Conservation (phyloP, 441 rosid species). For the Eruca vesicaria region DNA sequence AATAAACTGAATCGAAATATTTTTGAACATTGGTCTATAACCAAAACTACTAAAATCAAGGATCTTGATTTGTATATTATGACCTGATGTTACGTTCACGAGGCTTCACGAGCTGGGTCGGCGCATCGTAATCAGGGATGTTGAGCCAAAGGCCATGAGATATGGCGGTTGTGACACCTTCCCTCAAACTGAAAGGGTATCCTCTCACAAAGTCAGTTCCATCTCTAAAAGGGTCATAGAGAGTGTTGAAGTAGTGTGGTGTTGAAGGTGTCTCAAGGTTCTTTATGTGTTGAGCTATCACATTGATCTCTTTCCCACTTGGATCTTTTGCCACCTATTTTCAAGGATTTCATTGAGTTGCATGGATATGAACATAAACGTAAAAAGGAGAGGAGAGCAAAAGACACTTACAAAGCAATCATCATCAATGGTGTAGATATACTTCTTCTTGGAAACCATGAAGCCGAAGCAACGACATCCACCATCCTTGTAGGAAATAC, state of each 20-base stretch:
- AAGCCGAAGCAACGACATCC: constrained; percentile 40
- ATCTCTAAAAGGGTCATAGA: constrained; percentile 37
- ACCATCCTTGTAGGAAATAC: constrained; percentile 38
- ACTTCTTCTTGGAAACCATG: constrained; percentile 33
- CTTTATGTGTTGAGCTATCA: constrained; percentile 35
- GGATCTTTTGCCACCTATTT: constrained; percentile 40
- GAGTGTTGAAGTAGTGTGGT: constrained; percentile 37
- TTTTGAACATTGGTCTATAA: background rate
- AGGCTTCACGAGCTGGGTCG: constrained; percentile 38
- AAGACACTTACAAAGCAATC: constrained; percentile 35
- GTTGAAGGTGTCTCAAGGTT: constrained; percentile 39
- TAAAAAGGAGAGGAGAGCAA: background rate
- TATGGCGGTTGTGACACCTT: constrained; percentile 32
- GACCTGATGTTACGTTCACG: constrained; percentile 39
- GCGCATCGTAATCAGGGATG: constrained; percentile 40
- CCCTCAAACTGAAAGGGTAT: constrained; percentile 37
- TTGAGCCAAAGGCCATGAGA: constrained; percentile 42
- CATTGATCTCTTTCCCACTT: constrained; percentile 38
- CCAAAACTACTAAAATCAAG: background rate
- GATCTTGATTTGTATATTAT: background rate
- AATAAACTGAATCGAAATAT: background rate
- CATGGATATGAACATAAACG: background rate
- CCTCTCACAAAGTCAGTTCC: constrained; percentile 39
- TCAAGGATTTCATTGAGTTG: background rate
- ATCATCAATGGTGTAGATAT: constrained; percentile 41